Percentiles rank a stretch among this genome's conserved stretches.
Conservation (phyloP, 1,284 basidiomycete species). For the Cutaneotrichosporon arboriforme region DNA sequence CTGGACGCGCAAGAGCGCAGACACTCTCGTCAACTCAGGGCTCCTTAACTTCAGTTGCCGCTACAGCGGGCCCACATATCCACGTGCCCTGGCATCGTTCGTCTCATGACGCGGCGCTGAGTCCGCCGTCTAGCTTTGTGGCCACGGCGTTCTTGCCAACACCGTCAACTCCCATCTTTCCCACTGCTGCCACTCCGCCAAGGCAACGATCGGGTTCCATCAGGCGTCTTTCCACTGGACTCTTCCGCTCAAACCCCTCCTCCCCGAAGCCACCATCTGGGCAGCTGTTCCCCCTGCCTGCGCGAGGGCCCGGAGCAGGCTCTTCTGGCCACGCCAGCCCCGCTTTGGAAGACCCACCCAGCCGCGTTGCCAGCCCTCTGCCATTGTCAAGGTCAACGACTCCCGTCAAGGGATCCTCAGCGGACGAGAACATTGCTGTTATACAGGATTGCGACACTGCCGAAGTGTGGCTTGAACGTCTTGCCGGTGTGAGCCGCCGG, state of each 20-base stretch:
- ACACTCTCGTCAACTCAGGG: conserved; percentile 12
- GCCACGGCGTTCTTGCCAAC: conserved; percentile 6
- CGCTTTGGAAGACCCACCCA: neutral
- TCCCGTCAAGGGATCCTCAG: neutral
- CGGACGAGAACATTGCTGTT: conserved; percentile 1
- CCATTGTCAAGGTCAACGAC: neutral
- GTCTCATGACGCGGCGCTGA: neutral
- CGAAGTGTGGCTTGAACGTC: conserved; percentile 61
- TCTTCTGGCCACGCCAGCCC: neutral
- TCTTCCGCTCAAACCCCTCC: conserved; percentile 27
- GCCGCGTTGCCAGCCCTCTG: neutral
- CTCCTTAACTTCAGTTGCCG: neutral
- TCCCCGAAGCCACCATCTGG: conserved; percentile 26
- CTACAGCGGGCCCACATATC: neutral
- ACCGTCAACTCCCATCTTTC: conserved; percentile 8
- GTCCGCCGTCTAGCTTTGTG: neutral
- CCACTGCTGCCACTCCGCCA: conserved; percentile 32
- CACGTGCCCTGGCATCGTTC: neutral
- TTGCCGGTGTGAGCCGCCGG: conserved; percentile 62
- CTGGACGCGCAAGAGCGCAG: conserved; percentile 6
- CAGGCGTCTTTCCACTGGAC: conserved; percentile 32
- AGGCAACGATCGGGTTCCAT: conserved; percentile 35
- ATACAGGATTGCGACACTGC: conserved; percentile 29
- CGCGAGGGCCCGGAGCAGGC: conserved; percentile 4
- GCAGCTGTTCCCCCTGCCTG: conserved; percentile 35